Conservation (phyloP, 2,329 filamentous ascomycete species). For the Calonectria henricotiae region DNA sequence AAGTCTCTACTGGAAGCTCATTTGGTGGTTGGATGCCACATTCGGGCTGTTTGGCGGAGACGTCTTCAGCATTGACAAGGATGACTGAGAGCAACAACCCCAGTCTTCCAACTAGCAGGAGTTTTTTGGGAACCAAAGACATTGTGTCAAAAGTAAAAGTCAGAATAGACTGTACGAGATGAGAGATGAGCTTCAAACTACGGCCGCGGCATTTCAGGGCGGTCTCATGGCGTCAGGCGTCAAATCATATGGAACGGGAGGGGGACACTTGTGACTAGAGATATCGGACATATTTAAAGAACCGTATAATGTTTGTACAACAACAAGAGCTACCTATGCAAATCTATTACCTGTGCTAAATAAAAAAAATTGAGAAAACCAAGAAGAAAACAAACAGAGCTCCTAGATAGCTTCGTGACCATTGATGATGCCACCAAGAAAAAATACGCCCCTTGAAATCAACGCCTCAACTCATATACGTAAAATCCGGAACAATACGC, state of each 20-base stretch:
- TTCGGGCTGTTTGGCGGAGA: conserved; percentile 75
- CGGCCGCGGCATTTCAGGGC: conserved; percentile 39
- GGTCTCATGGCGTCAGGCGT: conserved; percentile 51
- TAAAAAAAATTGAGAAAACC: conserved; percentile 14
- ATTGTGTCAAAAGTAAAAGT: conserved; percentile 5
- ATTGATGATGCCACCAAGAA: conserved; percentile 44
- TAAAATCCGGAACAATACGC: neutral
- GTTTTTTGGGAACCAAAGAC: conserved; percentile 9
- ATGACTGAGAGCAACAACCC: conserved; percentile 63
- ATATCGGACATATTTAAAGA: conserved; percentile 39
- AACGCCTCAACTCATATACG: conserved; percentile 43
- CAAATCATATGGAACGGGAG: conserved; percentile 38
- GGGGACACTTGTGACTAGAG: conserved; percentile 42
- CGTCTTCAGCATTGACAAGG: conserved; percentile 72
- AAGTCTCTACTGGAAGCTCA: conserved; percentile 78
- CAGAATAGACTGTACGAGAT: conserved; percentile 49
- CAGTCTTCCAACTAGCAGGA: conserved; percentile 11
- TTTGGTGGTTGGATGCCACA: conserved; percentile 75
- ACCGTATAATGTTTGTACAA: conserved; percentile 49
- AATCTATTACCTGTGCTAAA: conserved; percentile 43
- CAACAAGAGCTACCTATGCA: conserved; percentile 46
- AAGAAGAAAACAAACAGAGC: conserved; percentile 3
- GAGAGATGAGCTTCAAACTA: conserved; percentile 44
- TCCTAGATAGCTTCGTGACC: conserved; percentile 36
- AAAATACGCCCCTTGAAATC: conserved; percentile 30